These are phyloP conservation scores for Anisodus acutangulus DNA, from an alignment of 257 asterid genomes.

Conservation along the genomic window DNA sequence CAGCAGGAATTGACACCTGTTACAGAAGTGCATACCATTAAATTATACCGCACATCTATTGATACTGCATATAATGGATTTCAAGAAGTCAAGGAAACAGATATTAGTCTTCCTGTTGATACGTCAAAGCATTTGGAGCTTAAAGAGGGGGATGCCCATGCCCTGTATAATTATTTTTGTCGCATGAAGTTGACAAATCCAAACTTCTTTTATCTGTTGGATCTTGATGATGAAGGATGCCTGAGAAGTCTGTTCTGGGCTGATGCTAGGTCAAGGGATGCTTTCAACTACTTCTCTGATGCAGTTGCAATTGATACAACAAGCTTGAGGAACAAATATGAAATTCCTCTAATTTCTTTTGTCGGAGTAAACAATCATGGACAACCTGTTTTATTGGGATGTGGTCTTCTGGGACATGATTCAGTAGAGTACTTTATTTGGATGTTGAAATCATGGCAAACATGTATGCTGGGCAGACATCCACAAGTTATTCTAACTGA, in stretches of 20 bases:
- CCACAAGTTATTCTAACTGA: conserved; percentile 59
- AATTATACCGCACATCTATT: conserved; percentile 46
- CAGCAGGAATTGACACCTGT: conserved; percentile 43
- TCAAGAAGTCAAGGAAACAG: conserved; percentile 40
- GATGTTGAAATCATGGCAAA: conserved; percentile 61
- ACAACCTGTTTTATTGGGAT: conserved; percentile 59
- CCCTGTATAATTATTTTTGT: conserved; percentile 58
- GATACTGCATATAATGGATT: conserved; percentile 40
- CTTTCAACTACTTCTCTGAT: conserved; percentile 55
- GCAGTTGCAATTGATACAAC: conserved; percentile 58
- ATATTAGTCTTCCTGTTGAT: conserved; percentile 32
- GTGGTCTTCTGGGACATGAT: conserved; percentile 66
- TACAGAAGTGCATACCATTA: conserved; percentile 62
- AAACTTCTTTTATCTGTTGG: conserved; percentile 57
- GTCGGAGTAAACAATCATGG: conserved; percentile 72
- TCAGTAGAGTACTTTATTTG: conserved; percentile 57
- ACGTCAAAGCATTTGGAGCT: conserved; percentile 53
- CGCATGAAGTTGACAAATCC: conserved; percentile 66
- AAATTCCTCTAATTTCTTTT: conserved; percentile 60
- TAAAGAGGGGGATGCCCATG: conserved; percentile 63
- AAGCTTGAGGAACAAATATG: conserved; percentile 56
- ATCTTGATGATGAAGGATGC: conserved; percentile 61
- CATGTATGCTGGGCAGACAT: conserved; percentile 53
- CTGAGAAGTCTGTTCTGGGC: conserved; percentile 63
- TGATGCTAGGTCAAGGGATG: conserved; percentile 62